A percentile compares a stretch with the other conserved stretches of the same genome.
phyloP scores from a whole-genome alignment of 2,329 filamentous ascomycete genomes.

The Talaromyces pinophilus region DNA sequence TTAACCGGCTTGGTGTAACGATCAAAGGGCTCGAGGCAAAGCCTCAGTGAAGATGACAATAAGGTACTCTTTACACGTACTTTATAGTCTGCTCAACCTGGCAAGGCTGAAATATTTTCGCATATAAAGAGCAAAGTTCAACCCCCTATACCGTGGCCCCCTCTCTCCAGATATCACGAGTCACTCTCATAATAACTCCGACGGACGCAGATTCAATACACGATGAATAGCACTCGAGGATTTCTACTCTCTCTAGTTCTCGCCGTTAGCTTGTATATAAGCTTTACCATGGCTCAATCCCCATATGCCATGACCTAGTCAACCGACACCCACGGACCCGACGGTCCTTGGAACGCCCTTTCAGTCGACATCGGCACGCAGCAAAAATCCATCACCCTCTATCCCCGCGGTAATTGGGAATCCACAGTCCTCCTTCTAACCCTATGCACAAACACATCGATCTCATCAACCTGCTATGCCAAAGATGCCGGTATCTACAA shows the following conservation, averaged over 20 bases:
- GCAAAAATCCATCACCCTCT: not conserved
- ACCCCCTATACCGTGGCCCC: too few species aligned
- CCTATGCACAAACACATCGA: not conserved
- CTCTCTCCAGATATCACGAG: too few species aligned
- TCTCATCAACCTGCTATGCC: not conserved
- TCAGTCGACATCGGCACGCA: not conserved
- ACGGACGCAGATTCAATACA: too few species aligned
- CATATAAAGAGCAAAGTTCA: not conserved
- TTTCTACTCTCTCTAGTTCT: not conserved
- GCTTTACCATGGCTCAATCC: not conserved
- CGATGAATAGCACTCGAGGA: not conserved
- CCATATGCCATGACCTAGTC: not conserved
- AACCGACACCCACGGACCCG: not conserved
- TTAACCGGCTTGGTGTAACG: not conserved
- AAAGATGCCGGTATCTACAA: not conserved
- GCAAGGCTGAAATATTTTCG: not conserved
- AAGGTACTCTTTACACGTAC: not conserved
- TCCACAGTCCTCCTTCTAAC: not conserved
- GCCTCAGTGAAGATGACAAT: not conserved
- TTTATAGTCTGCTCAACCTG: not conserved
- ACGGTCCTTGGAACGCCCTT: not conserved
- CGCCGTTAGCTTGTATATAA: not conserved
- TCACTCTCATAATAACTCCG: too few species aligned
- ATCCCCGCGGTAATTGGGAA: not conserved
- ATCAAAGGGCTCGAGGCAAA: not conserved